Base-by-base conservation (phyloP, 305 asterid genomes). In the Striga hermonthica region DNA sequence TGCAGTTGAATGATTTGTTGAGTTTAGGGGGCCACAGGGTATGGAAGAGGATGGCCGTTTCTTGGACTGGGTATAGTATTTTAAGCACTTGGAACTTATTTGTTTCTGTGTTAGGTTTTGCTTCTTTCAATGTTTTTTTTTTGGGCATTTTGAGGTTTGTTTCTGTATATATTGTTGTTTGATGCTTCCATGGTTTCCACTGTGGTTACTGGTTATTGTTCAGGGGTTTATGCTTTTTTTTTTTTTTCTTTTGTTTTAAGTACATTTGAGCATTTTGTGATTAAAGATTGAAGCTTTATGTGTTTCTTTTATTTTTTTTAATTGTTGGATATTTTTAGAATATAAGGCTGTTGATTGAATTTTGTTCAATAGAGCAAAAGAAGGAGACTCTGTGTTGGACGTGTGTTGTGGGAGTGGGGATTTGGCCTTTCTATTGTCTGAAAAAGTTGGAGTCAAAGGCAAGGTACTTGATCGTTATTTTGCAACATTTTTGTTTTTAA, bases 361-460 rank as follows among this genome's bases (percentile, higher is more conserved):
- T 65, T 49, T 74, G 60, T 60, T 39, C 44, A 65, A 76, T 80
- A 92, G 98, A 78, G 95, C 86, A 52, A 92, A 86, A 78, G 86
- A 80, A 47, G 94, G 97, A 50, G 96, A 87, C 53, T 73, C 73
- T 13, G 97, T 82, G 69, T 75, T 92, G 81, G 98, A 89, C 72
- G 80, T 92, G 72, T 92, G 98, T 69, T 89, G 97, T 79, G 98
- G 97, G 72, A 92, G 95, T 80, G 97, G 98, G 65, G 98, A 92
- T 79, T 78, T 89, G 87, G 83, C 95, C 47, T 92, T 92, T 77
- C 86, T 87, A 49, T 60, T 89, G 73, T 89, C 95, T 11, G 91
- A 89, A 74, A 92, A 78, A 83, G 96, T 92, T 74, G 96, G 98
- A 70, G 37, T 72, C 45, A 70, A 31, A 45, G 97, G 98, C 71